Percentiles rank a stretch among this genome's conserved stretches.
These are phyloP conservation scores for Panus rudis DNA, from an alignment of 768 basidiomycete genomes.

Conservation along the genomic window DNA sequence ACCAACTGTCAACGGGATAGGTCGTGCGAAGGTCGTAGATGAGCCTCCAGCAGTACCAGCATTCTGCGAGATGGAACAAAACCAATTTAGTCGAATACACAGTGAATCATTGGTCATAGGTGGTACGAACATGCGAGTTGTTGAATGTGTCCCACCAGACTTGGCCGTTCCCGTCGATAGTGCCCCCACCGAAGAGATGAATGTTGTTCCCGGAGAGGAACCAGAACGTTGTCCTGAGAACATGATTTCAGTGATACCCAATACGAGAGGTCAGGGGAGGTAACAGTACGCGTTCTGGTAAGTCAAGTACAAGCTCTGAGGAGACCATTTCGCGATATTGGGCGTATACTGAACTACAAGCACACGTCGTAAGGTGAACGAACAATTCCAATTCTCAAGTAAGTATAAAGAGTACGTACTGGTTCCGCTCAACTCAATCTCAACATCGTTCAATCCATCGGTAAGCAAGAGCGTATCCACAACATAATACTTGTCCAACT, in stretches of 20 bases:
- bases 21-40: constrained; percentile 35
- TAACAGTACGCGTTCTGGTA: constrained; percentile 37
- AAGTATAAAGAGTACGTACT: constrained; percentile 28
- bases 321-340: constrained; percentile 35
- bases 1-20: constrained; percentile 37
- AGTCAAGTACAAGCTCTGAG: constrained; percentile 30
- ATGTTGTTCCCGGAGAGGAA: constrained; percentile 31
- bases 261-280: background rate
- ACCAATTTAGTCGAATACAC: no score
- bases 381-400: background rate
- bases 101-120: background rate
- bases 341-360: constrained; percentile 31
- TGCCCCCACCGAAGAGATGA: constrained; percentile 37
- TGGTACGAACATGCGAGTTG: constrained; percentile 14
- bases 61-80: constrained; percentile 18
- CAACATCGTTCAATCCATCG: constrained; percentile 29
- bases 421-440: constrained; percentile 32
- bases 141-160: constrained; percentile 31
- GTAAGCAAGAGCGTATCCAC: constrained; percentile 35
- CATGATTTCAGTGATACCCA: background rate
- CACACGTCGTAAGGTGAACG: background rate
- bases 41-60: constrained; percentile 36
- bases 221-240: constrained; percentile 32
- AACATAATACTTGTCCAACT: constrained; percentile 28
- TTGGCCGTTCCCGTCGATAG: constrained; percentile 42